phyloP scores from a whole-genome alignment of 352 stramenopile genomes.

The Phytophthora niederhauseri region DNA sequence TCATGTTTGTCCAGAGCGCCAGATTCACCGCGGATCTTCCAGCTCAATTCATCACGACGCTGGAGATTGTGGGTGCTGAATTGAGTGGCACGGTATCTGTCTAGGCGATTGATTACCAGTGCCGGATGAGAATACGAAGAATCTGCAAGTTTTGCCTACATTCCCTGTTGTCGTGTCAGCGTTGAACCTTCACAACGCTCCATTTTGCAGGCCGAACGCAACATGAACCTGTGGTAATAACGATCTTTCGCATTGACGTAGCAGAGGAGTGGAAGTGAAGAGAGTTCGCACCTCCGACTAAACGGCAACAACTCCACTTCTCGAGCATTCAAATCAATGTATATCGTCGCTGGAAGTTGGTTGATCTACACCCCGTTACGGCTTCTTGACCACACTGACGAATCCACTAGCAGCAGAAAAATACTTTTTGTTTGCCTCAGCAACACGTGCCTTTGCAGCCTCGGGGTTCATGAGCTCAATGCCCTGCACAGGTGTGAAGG shows the following conservation, averaged over 20 bases:
- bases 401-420: conserved; percentile 96
- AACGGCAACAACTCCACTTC: background rate
- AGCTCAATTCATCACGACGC: conserved; percentile 16
- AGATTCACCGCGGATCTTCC: conserved; percentile 13
- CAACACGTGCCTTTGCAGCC: conserved; percentile 90
- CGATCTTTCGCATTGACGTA: no score
- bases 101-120: background rate
- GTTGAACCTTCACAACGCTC: no score
- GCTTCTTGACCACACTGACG: conserved; percentile 92
- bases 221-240: no score
- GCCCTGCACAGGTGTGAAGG: conserved; percentile 97
- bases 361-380: conserved; percentile 21
- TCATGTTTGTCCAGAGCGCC: conserved; percentile 13
- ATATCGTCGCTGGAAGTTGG: background rate
- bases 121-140: background rate
- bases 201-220: no score
- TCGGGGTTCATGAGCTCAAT: conserved; percentile 98
- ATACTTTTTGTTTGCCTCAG: conserved; percentile 97
- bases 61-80: conserved; percentile 13
- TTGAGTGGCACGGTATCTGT: background rate
- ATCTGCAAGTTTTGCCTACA: no score
- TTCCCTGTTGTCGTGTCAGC: no score
- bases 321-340: background rate
- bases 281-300: background rate
- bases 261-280: background rate